Base-by-base conservation (phyloP, 1,284 basidiomycete species). In the Rhodotorula sp. region DNA sequence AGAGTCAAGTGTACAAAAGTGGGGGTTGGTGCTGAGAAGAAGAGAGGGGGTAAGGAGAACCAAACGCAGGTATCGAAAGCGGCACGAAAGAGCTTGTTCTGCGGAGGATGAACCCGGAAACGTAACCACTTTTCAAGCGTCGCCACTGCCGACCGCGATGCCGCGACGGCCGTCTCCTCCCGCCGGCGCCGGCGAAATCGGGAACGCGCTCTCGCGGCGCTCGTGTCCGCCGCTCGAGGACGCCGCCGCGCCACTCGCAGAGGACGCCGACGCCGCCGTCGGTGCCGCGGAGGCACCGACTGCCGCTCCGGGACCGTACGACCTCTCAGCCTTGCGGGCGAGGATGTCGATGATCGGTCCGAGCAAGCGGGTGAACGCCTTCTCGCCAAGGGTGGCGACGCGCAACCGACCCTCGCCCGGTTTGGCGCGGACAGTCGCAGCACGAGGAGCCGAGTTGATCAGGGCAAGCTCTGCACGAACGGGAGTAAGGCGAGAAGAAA, bases 361-460 rank as follows among this genome's bases (percentile, higher is more conserved):
- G 51, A 99, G 87, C 44, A 99, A 84, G 62, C 95, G 88, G 12
- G 93, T 97, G 80, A 99, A 99, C 5, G 95, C 92, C 74, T 91
- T 87, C 66, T 94, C 93, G 77, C 94, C 93, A 76, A 99, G 84
- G 8, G 93, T 91, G 30, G 94, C 96, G 33, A 98, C 93, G 79
- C 93, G 91, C 62, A 97, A 85, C 54, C 90, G 85, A 57, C 83
- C 80, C 22, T 72, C 58, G 18, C 76, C 69, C 1, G 72, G 67
- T 24, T 88, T 81, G 2, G 95, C 95, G 72, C 91, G 91, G 60
- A 99, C 92, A 10, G 95, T 97, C 8, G 95, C 95, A 1, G 93
- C 93, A 66, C 95, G 89, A 20, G 93, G 92, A 54, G 90, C 90
- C 46, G 90, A 86, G 75, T 91, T 90, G 67, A 94, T 85, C 51